Percentiles rank a stretch among this genome's conserved stretches.
Conservation (phyloP, 176 grass and related monocot genomes). For the Triticum dicoccoides region DNA sequence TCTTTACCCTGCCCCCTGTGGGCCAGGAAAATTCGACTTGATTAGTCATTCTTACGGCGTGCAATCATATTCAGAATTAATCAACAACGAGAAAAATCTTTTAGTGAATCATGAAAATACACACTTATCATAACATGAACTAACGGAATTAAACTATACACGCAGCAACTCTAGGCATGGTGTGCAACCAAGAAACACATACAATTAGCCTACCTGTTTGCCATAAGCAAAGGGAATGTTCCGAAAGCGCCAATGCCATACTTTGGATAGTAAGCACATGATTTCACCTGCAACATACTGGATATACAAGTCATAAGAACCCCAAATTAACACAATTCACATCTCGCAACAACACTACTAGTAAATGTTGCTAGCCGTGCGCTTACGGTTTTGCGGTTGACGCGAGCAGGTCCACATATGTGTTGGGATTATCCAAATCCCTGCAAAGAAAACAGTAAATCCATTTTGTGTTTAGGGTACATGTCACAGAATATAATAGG, state of each 20-base stretch:
- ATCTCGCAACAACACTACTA: background rate
- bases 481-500: background rate
- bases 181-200: background rate
- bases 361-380: background rate
- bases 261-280: constrained; percentile 48
- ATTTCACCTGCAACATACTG: constrained; percentile 49
- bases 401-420: constrained; percentile 56
- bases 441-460: background rate
- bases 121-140: background rate
- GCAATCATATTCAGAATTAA: too few species aligned
- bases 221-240: constrained; percentile 52
- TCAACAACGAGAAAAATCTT: background rate
- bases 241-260: constrained; percentile 55
- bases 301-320: background rate
- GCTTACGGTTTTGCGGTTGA: constrained; percentile 51
- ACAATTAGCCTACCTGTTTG: constrained; percentile 33
- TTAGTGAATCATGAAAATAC: background rate
- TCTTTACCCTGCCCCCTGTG: background rate
- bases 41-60: background rate
- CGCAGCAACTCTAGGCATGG: background rate
- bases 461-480: background rate
- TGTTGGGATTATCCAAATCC: constrained; percentile 58
- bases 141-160: background rate
- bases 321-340: background rate
- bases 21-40: background rate